A percentile compares a stretch with the other conserved stretches of the same genome.
phyloP scores from a whole-genome alignment of 352 stramenopile species.

The Phytophthora fragariaefolia region DNA sequence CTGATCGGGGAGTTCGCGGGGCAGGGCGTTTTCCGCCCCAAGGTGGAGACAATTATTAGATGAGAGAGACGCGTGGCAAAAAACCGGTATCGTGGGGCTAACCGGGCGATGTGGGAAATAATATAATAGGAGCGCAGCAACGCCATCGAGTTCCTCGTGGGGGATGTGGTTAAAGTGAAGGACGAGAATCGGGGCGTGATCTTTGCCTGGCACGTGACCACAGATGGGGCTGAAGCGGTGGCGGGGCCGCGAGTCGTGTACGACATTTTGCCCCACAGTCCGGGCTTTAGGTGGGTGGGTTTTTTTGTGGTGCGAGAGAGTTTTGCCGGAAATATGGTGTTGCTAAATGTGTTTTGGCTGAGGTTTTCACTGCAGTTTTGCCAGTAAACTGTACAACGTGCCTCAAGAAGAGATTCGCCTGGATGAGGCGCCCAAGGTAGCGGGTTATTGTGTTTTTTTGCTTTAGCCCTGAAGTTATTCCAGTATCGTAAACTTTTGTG shows the following conservation, averaged over 20 bases:
- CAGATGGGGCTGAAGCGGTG: slow-evolving; percentile 39
- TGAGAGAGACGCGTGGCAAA: too few relatives aligned
- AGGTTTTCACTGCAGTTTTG: slow-evolving; percentile 40
- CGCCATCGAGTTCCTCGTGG: slow-evolving; percentile 61
- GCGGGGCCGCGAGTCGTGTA: slow-evolving; percentile 63
- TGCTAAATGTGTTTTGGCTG: too few relatives aligned
- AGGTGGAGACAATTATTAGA: slow-evolving; percentile 45
- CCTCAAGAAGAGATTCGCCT: slow-evolving; percentile 61
- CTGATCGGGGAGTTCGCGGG: slow-evolving; percentile 55
- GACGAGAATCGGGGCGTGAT: slow-evolving; percentile 63
- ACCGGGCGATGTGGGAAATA: too few relatives aligned
- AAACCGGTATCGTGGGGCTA: too few relatives aligned
- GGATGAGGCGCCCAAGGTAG: slow-evolving; percentile 51
- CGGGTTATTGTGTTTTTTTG: not conserved
- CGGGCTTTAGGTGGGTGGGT: slow-evolving; percentile 45
- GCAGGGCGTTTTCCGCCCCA: slow-evolving; percentile 54
- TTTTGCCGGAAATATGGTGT: not conserved
- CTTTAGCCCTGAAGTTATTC: not conserved
- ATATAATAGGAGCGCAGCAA: slow-evolving; percentile 52
- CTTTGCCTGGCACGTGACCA: slow-evolving; percentile 58
- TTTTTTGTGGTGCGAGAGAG: not conserved
- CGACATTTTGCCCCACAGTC: slow-evolving; percentile 70
- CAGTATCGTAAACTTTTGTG: slow-evolving; percentile 3
- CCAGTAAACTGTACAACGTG: slow-evolving; percentile 60
- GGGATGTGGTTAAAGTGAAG: slow-evolving; percentile 74